Conservation (phyloP, 768 basidiomycete species). For the Ramaria sp. region DNA sequence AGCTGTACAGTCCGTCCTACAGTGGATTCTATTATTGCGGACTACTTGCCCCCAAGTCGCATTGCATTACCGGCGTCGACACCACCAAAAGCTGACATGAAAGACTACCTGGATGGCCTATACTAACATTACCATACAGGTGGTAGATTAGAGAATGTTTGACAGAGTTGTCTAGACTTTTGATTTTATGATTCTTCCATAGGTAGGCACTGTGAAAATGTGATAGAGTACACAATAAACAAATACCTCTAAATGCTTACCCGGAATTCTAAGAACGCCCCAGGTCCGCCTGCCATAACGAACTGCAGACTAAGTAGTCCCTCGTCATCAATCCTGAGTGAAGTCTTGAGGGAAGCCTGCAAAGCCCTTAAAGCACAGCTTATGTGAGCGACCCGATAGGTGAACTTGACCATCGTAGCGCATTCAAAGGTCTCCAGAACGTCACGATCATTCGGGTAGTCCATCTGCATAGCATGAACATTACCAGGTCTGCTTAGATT, state of each 20-base stretch:
- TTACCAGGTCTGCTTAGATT: neutral
- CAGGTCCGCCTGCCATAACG: slow-evolving; percentile 52
- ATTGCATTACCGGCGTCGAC: slow-evolving; percentile 11
- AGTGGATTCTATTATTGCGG: slow-evolving; percentile 51
- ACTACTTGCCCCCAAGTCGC: slow-evolving; percentile 45
- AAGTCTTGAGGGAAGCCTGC: slow-evolving; percentile 78
- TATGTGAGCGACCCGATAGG: slow-evolving; percentile 80
- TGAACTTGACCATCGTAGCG: slow-evolving; percentile 52
- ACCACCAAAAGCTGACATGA: slow-evolving; percentile 8
- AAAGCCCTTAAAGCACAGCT: slow-evolving; percentile 61
- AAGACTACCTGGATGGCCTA: slow-evolving; percentile 13
- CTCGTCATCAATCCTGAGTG: slow-evolving; percentile 71
- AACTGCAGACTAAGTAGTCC: slow-evolving; percentile 86
- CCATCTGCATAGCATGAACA: slow-evolving; percentile 48
- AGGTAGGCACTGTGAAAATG: slow-evolving; percentile 2
- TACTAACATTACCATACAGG: slow-evolving; percentile 2
- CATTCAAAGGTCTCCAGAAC: slow-evolving; percentile 90
- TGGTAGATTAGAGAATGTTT: no score
- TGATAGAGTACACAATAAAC: neutral
- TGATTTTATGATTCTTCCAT: neutral
- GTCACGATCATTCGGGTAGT: slow-evolving; percentile 88
- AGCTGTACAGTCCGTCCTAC: neutral
- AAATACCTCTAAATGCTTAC: slow-evolving; percentile 34
- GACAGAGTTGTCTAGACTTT: no score
- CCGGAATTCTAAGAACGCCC: slow-evolving; percentile 81